Evolutionary conservation across 2,329 filamentous ascomycete genomes (phyloP).

Genomic region (Cladophialophora yegresii): DNA sequence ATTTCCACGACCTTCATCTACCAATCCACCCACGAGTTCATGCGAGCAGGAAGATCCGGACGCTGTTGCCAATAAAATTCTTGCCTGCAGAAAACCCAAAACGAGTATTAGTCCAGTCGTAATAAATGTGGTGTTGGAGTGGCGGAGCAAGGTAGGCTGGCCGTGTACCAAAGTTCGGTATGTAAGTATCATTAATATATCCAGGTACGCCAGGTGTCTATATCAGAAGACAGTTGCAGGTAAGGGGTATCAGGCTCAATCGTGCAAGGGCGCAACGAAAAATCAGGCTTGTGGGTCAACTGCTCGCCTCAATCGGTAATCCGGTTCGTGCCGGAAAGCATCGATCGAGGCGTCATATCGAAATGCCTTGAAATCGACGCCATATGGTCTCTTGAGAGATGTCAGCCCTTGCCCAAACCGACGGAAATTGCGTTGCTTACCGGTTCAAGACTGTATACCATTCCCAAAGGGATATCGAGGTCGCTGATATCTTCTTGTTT

Average conservation of each 20-base stretch:
- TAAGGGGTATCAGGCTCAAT: conserved; percentile 28
- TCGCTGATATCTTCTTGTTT: conserved; percentile 90
- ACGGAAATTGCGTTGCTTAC: conserved; percentile 38
- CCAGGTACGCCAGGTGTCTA: background rate
- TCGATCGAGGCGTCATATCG: conserved; percentile 75
- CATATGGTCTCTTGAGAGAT: conserved; percentile 73
- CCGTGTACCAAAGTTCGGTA: conserved; percentile 1
- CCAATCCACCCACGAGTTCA: conserved; percentile 30
- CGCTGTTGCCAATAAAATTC: conserved; percentile 27
- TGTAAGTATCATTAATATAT: conserved; percentile 11
- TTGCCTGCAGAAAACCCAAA: conserved; percentile 25
- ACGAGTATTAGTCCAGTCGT: conserved; percentile 29
- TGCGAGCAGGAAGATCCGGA: conserved; percentile 14
- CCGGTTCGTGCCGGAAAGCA: conserved; percentile 82
- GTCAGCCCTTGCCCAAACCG: background rate
- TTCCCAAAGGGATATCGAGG: conserved; percentile 88
- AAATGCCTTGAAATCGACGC: conserved; percentile 95
- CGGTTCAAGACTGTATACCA: conserved; percentile 92
- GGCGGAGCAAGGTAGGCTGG: background rate
- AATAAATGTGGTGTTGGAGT: conserved; percentile 11
- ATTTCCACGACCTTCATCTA: background rate
- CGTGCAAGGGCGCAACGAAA: conserved; percentile 10
- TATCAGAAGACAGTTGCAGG: background rate
- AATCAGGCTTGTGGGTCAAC: conserved; percentile 36
- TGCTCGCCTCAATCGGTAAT: conserved; percentile 69